Base-by-base conservation (phyloP, 2,329 filamentous ascomycete genomes). In the Rugonectria rugulosa region DNA sequence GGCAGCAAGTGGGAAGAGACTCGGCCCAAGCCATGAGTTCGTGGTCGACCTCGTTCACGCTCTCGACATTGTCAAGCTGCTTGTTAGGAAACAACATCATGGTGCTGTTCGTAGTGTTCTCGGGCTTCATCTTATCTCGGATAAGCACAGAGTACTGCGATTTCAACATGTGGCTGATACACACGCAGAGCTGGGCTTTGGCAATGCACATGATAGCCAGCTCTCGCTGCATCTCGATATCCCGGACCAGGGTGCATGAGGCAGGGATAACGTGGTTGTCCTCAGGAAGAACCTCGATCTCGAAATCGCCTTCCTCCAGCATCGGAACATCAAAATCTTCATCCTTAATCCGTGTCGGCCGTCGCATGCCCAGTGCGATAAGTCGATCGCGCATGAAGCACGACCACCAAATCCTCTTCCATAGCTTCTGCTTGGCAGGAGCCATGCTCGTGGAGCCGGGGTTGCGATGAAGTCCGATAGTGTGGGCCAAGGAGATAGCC, bases 321-420 rank as follows among this genome's bases (percentile, higher is more conserved):
- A 97, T 95, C 1, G 93, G 91, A 24, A 97, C 92, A 69, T 97
- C 91, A 70, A 91, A 97, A 72, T 97, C 93, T 67, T 95, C 91
- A 57, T 92, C 88, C 79, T 96, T 96, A 74, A 97, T 96, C 48
- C 93, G 84, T 32, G 92, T 97, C 5, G 93, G 93, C 49, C 94
- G 86, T 53, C 94, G 86, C 93, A 97, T 97, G 52, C 94, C 94
- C 11, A 98, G 79, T 2, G 94, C 94, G 60, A 97, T 92, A 36
- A 97, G 82, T 43, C 93, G 89, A 74, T 98, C 94, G 50, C 93
- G 88, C 86, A 97, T 97, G 70, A 96, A 97, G 61, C 91, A 96
- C 26, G 91, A 96, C 94, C 94, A 98, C 94, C 94, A 98, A 64
- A 97, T 95, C 48, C 93, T 84, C 77, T 96, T 97, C 90, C 93